Evolutionary conservation across 805 yeast genomes (phyloP).

Genomic region (Metschnikowia arizonensis): DNA sequence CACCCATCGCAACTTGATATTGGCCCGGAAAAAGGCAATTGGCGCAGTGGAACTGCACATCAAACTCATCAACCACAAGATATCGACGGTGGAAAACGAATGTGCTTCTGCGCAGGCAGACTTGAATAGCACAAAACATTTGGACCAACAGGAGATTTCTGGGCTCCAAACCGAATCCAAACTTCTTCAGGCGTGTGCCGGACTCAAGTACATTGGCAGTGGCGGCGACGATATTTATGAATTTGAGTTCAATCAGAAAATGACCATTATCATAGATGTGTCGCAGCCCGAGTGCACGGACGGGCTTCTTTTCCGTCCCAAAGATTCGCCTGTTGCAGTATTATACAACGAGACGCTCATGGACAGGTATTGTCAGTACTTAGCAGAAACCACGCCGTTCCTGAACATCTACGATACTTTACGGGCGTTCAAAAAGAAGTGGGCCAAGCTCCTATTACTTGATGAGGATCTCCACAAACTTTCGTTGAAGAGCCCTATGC

Average conservation of each 20-base stretch:
- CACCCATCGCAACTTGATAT: constrained; percentile 14
- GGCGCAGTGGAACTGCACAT: constrained; percentile 12
- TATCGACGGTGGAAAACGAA: constrained; percentile 22
- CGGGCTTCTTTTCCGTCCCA: constrained; percentile 7
- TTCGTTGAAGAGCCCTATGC: constrained; percentile 27
- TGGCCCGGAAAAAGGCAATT: constrained; percentile 11
- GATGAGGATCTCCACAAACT: constrained; percentile 32
- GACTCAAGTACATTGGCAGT: constrained; percentile 18
- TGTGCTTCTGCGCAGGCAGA: constrained; percentile 10
- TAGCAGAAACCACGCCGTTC: constrained; percentile 10
- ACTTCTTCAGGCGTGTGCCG: constrained; percentile 26
- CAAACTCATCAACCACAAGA: constrained; percentile 8
- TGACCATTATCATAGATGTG: constrained; percentile 10
- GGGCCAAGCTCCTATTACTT: constrained; percentile 16
- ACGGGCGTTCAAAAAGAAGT: constrained; percentile 5
- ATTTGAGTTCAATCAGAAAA: constrained; percentile 13
- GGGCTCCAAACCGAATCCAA: constrained; percentile 18
- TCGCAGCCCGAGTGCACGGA: constrained; percentile 7
- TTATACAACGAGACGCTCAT: constrained; percentile 18
- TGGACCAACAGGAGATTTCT: constrained; percentile 13
- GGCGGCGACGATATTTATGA: constrained; percentile 5
- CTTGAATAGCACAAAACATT: constrained; percentile 11
- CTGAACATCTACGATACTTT: constrained; percentile 15
- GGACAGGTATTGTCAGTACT: constrained; percentile 13
- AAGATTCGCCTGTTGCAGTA: not conserved